Evolutionary conservation across 768 basidiomycete species (phyloP).

Genomic region (Gautieria morchelliformis): DNA sequence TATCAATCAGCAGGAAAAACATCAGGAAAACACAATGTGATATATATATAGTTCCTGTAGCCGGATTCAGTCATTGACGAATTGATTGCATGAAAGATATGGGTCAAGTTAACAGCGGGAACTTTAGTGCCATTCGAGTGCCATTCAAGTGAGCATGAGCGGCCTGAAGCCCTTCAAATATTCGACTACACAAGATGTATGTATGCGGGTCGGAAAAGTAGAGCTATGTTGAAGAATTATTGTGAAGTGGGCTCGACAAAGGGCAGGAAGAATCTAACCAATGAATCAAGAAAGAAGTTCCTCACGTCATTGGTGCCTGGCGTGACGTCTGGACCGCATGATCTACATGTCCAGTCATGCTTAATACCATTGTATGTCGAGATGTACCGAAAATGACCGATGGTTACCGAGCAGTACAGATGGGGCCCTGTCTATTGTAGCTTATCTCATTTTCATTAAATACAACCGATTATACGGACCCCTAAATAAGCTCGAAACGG

Average conservation of each 20-base stretch:
- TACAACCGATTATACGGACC: no score
- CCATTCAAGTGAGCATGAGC: slow-evolving; percentile 13
- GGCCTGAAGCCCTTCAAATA: slow-evolving; percentile 21
- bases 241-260: no score
- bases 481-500: no score
- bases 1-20: no score
- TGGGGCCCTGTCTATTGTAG: no score
- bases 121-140: slow-evolving; percentile 25
- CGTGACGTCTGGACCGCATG: not conserved
- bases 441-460: no score
- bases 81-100: not conserved
- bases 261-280: not conserved
- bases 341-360: not conserved
- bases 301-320: not conserved
- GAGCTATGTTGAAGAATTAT: slow-evolving; percentile 10
- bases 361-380: no score
- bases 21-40: slow-evolving; percentile 16
- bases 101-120: slow-evolving; percentile 22
- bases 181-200: slow-evolving; percentile 18
- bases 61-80: slow-evolving; percentile 15
- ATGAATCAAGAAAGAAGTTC: not conserved
- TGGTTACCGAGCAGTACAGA: no score
- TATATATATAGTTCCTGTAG: slow-evolving; percentile 15
- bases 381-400: no score
- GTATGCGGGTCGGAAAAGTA: slow-evolving; percentile 6